These are phyloP conservation scores for Malbranchea cinnamomea DNA, from an alignment of 2,329 filamentous ascomycete genomes.

Conservation along the genomic window DNA sequence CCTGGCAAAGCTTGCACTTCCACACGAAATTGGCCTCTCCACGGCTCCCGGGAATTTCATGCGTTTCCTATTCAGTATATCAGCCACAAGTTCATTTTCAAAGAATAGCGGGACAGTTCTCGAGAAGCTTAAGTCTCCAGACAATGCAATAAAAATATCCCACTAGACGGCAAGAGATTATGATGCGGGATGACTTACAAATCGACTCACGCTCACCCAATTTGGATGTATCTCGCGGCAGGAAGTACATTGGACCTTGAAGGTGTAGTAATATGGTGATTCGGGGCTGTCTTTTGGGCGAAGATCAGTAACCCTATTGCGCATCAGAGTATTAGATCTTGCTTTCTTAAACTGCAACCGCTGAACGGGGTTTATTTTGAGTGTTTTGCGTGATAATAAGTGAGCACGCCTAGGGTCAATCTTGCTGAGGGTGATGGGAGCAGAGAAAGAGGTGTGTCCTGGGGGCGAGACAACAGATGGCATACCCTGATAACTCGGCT, in stretches of 20 bases:
- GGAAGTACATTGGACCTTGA: slow-evolving; percentile 96
- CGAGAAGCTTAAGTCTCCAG: not conserved
- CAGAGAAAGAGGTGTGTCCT: not conserved
- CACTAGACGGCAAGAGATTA: not conserved
- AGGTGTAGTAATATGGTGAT: slow-evolving; percentile 87
- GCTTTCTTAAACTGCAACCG: too few species aligned
- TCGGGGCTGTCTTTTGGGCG: slow-evolving; percentile 69
- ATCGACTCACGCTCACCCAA: slow-evolving; percentile 70
- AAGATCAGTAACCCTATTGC: slow-evolving; percentile 88
- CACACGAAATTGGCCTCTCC: slow-evolving; percentile 99
- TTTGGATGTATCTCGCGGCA: slow-evolving; percentile 86
- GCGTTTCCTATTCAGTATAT: slow-evolving; percentile 50
- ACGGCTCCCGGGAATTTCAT: slow-evolving; percentile 81
- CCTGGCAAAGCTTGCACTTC: slow-evolving; percentile 97
- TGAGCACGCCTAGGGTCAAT: too few species aligned
- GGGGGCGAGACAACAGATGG: not conserved
- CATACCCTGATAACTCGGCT: slow-evolving; percentile 24
- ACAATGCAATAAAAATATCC: not conserved
- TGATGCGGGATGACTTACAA: slow-evolving; percentile 47
- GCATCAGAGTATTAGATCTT: too few species aligned
- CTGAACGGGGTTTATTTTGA: too few species aligned
- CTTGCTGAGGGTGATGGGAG: too few species aligned
- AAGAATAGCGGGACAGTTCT: not conserved
- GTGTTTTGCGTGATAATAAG: too few species aligned
- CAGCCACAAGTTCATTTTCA: slow-evolving; percentile 1